These are phyloP conservation scores for Saccharomycopsis hybrid DNA, from an alignment of 1,139 yeast genomes.

Conservation along the genomic window DNA sequence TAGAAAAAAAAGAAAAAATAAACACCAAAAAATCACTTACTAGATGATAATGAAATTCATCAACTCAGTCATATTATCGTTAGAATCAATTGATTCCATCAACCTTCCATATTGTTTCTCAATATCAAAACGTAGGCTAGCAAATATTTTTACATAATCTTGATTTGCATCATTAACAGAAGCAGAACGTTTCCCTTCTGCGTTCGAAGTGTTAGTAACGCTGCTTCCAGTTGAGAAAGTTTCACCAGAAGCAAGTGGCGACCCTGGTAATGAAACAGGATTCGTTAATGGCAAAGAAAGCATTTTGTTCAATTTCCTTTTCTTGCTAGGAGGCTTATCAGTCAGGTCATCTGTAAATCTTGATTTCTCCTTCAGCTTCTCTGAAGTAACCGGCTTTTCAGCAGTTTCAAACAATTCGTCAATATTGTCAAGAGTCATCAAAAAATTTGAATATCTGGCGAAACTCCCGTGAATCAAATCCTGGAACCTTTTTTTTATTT, in stretches of 20 bases:
- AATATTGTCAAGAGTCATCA: not conserved
- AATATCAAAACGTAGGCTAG: constrained; percentile 2
- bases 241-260: no score
- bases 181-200: no score
- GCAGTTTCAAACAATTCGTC: not conserved
- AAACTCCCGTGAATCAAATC: constrained; percentile 9
- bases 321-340: no score
- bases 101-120: constrained; percentile 8
- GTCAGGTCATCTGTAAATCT: no score
- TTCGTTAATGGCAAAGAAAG: no score
- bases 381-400: no score
- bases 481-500: constrained; percentile 9
- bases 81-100: constrained; percentile 11
- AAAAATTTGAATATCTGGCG: constrained; percentile 4
- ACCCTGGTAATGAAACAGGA: no score
- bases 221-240: no score
- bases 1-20: not conserved
- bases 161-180: no score
- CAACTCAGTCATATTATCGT: constrained; percentile 14
- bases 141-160: no score
- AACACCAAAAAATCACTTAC: not conserved
- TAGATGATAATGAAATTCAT: constrained; percentile 11
- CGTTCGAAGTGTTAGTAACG: no score
- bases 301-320: no score
- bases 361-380: not conserved